Percentiles rank a stretch among this genome's conserved stretches.
phyloP scores from a whole-genome alignment of 148 eudicot genomes.

The Fagopyrum tataricum region DNA sequence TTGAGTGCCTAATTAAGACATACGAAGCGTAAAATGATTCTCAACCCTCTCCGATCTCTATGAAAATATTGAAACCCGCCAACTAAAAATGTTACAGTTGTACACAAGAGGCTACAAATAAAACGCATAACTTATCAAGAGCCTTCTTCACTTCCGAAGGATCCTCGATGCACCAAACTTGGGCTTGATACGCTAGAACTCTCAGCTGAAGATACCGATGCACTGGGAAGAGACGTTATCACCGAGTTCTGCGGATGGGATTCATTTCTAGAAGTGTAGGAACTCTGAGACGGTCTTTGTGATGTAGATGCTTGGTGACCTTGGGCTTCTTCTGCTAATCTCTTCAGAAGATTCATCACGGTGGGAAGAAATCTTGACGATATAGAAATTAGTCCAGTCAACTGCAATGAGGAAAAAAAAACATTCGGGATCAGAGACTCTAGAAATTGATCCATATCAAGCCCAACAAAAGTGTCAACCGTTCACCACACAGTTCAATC shows the following conservation, averaged over 20 bases:
- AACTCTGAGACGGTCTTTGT: neutral
- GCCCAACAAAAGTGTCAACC: neutral
- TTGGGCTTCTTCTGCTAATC: constrained; percentile 11
- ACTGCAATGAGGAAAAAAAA: neutral
- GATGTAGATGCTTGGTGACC: neutral
- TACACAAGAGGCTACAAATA: too few species aligned
- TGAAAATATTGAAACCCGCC: too few species aligned
- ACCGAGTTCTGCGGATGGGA: neutral
- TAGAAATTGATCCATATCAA: neutral
- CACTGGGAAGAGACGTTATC: neutral
- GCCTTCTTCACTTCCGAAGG: too few species aligned
- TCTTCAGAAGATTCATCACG: constrained; percentile 5
- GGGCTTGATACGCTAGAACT: neutral
- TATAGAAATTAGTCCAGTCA: neutral
- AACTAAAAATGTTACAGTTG: too few species aligned
- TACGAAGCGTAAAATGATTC: too few species aligned
- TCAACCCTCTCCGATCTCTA: too few species aligned
- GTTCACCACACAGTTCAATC: too few species aligned
- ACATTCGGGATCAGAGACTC: neutral
- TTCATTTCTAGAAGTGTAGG: neutral
- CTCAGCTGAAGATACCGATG: neutral
- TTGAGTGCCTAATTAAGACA: too few species aligned
- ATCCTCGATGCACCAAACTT: neutral
- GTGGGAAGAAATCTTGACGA: neutral
- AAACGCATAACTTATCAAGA: too few species aligned